A percentile compares a stretch with the other conserved stretches of the same genome.
Evolutionary conservation across 129 eudicot species (phyloP).

Genomic region (Silybum marianum): DNA sequence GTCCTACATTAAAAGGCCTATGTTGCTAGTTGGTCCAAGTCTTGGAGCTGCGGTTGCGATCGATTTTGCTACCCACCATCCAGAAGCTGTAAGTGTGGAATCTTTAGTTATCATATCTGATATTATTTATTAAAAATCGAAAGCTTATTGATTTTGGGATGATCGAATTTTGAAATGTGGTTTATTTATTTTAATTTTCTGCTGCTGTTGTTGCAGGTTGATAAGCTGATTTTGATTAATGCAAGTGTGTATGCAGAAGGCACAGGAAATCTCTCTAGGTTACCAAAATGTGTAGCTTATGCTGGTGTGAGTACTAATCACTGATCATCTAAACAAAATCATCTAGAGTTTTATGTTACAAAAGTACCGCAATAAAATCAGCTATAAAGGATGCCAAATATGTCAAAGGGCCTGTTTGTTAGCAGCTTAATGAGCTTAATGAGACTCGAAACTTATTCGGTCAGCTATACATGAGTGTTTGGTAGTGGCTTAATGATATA

Average conservation of each 20-base stretch:
- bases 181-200: constrained; percentile 1
- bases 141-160: background rate
- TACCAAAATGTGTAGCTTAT: constrained; percentile 67
- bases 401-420: too few species aligned
- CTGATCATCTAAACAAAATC: background rate
- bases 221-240: constrained; percentile 78
- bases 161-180: background rate
- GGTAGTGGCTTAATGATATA: too few species aligned
- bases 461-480: too few species aligned
- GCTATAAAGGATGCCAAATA: background rate
- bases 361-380: background rate
- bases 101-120: background rate
- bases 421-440: too few species aligned
- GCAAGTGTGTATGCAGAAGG: constrained; percentile 98
- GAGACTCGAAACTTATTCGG: too few species aligned
- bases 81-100: constrained; percentile 74
- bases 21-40: constrained; percentile 92
- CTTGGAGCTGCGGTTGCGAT: constrained; percentile 94
- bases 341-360: background rate
- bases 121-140: constrained; percentile 9
- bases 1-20: constrained; percentile 76
- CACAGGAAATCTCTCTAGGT: constrained; percentile 66
- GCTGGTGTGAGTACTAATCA: constrained; percentile 62
- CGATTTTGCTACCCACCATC: constrained; percentile 77
- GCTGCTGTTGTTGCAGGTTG: constrained; percentile 56